Evolutionary conservation across 148 eudicot genomes (phyloP), one percentile per base, ranked within the genome.

Genomic region (Gaultheria prostrata): DNA sequence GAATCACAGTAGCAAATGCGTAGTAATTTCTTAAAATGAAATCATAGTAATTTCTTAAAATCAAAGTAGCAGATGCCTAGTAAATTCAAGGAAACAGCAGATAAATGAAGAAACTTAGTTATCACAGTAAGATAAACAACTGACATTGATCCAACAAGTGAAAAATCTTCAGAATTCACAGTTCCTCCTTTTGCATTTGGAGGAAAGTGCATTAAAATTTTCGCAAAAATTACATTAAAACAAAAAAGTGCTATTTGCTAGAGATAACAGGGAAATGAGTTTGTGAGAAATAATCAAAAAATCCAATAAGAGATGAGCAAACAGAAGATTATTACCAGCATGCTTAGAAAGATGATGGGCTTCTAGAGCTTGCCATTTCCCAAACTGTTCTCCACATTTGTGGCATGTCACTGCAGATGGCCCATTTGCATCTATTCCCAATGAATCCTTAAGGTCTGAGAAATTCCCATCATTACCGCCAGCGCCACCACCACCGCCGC

Each of bases 321-420:
- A 57, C 14, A 32, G 65, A 70, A 71, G 72, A 32, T 56, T 45
- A 77, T 83, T 86, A 97, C 99, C 99, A 86, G 99, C 99, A 89
- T 97, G 99, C 84, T 92, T 94, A 2, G 97, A 97, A 14, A 94
- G 97, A 87, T 97, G 99, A 69, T 97, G 99, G n/a, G 95, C 89
- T 90, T 97, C 98, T 87, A 97, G 97, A 67, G 89, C 87, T 75
- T 97, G 98, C 98, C 94, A 94, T 80, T 92, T 97, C 51, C 84
- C 91, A 82, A 94, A 97, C 82, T 93, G 93, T 49, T 94, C 93
- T 24, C 97, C 97, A 88, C 99, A 97, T 83, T 94, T 97, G 65
- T 94, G 97, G 75, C 99, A 97, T 30, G 88, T 86, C 80, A 92
- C 91, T 21, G 86, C 85, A 85, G 82, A 65, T 80, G 79, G 15